Evolutionary conservation across 371 early-diverging fungal genomes (phyloP).

Genomic region (Saksenaea oblongispora): DNA sequence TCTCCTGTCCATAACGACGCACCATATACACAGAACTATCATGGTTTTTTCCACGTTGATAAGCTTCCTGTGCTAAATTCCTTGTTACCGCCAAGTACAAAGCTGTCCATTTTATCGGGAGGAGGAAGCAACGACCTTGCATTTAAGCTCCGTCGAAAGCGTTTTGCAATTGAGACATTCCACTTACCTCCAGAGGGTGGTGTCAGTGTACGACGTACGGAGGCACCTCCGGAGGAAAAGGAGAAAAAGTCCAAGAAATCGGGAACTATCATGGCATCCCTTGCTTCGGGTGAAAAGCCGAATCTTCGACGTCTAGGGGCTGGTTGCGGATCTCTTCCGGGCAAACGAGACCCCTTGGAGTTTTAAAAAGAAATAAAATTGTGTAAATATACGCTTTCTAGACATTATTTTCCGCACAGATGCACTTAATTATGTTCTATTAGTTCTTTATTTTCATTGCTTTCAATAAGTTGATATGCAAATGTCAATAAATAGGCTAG

Average conservation of each 20-base stretch:
- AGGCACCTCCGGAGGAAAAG: constrained; percentile 25
- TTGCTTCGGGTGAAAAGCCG: constrained; percentile 14
- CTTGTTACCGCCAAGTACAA: constrained; percentile 72
- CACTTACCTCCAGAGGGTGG: constrained; percentile 92
- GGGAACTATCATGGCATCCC: constrained; percentile 11
- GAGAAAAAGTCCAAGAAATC: constrained; percentile 7
- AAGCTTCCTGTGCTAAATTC: constrained; percentile 80
- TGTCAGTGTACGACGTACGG: constrained; percentile 67
- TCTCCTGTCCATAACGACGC: constrained; percentile 46
- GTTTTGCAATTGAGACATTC: constrained; percentile 90
- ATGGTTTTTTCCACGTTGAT: constrained; percentile 88
- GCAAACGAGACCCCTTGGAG: constrained; percentile 47
- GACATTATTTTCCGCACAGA: neutral
- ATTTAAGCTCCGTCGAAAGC: constrained; percentile 84
- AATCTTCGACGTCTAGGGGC: constrained; percentile 21
- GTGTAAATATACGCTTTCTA: too few relatives aligned
- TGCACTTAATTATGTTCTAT: neutral
- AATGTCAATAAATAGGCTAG: too few relatives aligned
- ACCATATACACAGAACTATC: constrained; percentile 72
- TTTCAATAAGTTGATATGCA: too few relatives aligned
- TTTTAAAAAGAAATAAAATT: constrained; percentile 26
- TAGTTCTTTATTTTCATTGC: neutral
- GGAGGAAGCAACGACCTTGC: constrained; percentile 76
- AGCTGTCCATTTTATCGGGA: constrained; percentile 66
- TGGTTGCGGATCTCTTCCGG: constrained; percentile 47